These are phyloP conservation scores for Teratosphaeria destructans DNA, from an alignment of 2,329 filamentous ascomycete genomes.

Conservation along the genomic window DNA sequence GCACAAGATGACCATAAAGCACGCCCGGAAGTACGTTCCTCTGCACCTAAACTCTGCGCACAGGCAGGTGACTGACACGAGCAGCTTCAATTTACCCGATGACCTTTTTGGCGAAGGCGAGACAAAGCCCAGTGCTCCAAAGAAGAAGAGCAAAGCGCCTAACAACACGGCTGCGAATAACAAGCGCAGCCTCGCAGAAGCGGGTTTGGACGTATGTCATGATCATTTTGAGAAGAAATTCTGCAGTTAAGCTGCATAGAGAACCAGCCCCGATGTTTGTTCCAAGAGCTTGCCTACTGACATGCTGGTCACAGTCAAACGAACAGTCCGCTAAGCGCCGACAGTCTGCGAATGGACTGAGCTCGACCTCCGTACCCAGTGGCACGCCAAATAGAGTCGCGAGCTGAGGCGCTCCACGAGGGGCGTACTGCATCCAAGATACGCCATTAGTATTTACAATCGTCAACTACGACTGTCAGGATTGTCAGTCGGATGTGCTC, in stretches of 20 bases:
- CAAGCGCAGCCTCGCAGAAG: conserved; percentile 36
- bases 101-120: conserved; percentile 83
- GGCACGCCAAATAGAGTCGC: conserved; percentile 1
- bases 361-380: conserved; percentile 1
- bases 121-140: conserved; percentile 32
- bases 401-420: not conserved
- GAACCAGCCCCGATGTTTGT: not conserved
- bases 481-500: not conserved
- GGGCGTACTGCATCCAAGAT: not conserved
- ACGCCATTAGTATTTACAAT: not conserved
- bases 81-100: conserved; percentile 73
- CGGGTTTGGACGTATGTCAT: conserved; percentile 37
- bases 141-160: conserved; percentile 29
- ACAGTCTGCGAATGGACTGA: conserved; percentile 12
- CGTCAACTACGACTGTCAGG: not conserved
- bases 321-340: conserved; percentile 24
- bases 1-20: conserved; percentile 69
- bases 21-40: conserved; percentile 67
- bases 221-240: not conserved
- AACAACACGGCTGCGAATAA: conserved; percentile 20
- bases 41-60: not conserved
- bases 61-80: conserved; percentile 9
- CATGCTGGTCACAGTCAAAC: conserved; percentile 14
- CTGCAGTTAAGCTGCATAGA: not conserved
- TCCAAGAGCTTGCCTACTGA: conserved; percentile 1